phyloP scores from a whole-genome alignment of 352 stramenopile genomes.

The Globisporangium acanthophoron region DNA sequence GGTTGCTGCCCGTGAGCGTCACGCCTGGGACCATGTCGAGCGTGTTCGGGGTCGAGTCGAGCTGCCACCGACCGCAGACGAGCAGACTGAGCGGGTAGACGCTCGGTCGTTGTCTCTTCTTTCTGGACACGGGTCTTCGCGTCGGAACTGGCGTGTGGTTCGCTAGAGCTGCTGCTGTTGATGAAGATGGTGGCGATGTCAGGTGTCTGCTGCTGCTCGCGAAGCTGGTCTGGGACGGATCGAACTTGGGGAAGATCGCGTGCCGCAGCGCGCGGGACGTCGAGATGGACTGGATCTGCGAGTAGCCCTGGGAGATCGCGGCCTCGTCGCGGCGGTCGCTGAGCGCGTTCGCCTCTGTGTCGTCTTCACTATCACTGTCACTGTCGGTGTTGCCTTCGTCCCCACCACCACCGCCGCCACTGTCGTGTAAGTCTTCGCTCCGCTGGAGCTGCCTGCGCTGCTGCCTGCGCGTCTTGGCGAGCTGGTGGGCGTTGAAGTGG shows the following conservation, averaged over 20 bases:
- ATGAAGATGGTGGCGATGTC: background rate
- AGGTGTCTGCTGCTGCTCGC: background rate
- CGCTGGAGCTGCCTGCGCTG: slow-evolving; percentile 6
- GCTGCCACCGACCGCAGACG: slow-evolving; percentile 44
- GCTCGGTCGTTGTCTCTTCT: slow-evolving; percentile 5
- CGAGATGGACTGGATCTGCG: slow-evolving; percentile 76
- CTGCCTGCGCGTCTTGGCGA: slow-evolving; percentile 10
- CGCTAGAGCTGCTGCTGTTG: background rate
- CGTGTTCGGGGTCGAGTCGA: slow-evolving; percentile 12
- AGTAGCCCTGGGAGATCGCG: slow-evolving; percentile 62
- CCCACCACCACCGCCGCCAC: background rate
- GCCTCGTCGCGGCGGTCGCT: slow-evolving; percentile 43
- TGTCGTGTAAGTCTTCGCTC: background rate
- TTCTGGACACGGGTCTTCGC: slow-evolving; percentile 1
- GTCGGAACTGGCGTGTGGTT: background rate
- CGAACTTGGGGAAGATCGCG: slow-evolving; percentile 26
- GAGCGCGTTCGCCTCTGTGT: slow-evolving; percentile 22
- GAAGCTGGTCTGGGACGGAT: slow-evolving; percentile 2
- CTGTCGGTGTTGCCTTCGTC: slow-evolving; percentile 1
- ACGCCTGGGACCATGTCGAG: slow-evolving; percentile 39
- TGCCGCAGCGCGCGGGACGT: slow-evolving; percentile 47
- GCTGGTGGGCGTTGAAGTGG: slow-evolving; percentile 65
- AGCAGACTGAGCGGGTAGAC: slow-evolving; percentile 50
- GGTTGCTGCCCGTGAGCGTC: slow-evolving; percentile 25
- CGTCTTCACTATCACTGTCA: background rate